A percentile compares a stretch with the other conserved stretches of the same genome.
phyloP scores from a whole-genome alignment of 306 rosid genomes.

The Medicago ruthenica region DNA sequence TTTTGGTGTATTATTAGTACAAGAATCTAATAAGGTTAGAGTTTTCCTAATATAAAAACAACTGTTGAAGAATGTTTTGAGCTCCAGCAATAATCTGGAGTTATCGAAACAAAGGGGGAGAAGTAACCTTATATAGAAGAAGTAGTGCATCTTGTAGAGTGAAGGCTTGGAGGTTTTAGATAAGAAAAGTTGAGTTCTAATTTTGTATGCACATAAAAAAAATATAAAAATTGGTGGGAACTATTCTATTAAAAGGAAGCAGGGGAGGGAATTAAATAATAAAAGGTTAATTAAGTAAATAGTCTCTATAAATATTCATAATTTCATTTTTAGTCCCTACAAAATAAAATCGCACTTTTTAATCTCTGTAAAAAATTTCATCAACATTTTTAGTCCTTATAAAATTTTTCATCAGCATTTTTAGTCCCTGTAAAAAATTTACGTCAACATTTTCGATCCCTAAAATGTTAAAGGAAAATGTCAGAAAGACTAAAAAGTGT shows the following conservation, averaged over 20 bases:
- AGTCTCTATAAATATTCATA: too few relatives aligned
- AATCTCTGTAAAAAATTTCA: too few relatives aligned
- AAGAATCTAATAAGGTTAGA: constrained; percentile 38
- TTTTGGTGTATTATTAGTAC: constrained; percentile 40
- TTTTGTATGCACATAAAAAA: background rate
- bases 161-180: background rate
- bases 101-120: constrained; percentile 18
- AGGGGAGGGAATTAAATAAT: too few relatives aligned
- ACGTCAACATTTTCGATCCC: too few relatives aligned
- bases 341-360: too few relatives aligned
- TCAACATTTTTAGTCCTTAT: too few relatives aligned
- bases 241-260: background rate
- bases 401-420: too few relatives aligned
- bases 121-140: constrained; percentile 43
- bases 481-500: too few relatives aligned
- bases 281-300: too few relatives aligned
- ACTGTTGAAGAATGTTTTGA: constrained; percentile 36
- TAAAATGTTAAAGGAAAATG: too few relatives aligned
- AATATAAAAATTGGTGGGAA: background rate
- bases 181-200: background rate
- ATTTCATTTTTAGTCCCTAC: too few relatives aligned
- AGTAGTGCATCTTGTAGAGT: background rate
- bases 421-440: too few relatives aligned
- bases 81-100: constrained; percentile 18
- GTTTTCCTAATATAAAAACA: background rate